A percentile compares a stretch with the other conserved stretches of the same genome.
Conservation (phyloP, 306 rosid genomes). For the Biancaea sappan region DNA sequence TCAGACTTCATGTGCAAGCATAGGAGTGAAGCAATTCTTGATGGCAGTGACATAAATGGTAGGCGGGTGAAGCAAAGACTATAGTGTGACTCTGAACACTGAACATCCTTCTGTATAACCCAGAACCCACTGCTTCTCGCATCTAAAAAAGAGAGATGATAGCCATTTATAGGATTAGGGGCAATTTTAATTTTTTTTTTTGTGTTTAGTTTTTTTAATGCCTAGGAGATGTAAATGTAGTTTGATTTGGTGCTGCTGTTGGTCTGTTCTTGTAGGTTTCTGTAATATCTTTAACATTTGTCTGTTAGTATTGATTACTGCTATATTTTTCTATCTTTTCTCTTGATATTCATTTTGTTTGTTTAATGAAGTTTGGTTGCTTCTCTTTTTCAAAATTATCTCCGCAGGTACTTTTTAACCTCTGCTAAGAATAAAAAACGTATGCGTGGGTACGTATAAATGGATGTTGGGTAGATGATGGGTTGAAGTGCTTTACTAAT, state of each 20-base stretch:
- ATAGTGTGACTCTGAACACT: conserved; percentile 39
- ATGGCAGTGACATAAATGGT: conserved; percentile 72
- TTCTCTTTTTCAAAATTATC: neutral
- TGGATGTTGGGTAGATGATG: neutral
- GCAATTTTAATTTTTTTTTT: conserved; percentile 30
- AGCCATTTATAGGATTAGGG: conserved; percentile 43
- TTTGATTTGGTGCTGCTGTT: conserved; percentile 37
- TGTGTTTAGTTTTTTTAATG: neutral
- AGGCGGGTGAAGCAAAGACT: conserved; percentile 83
- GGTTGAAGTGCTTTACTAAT: neutral
- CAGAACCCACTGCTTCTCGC: conserved; percentile 38
- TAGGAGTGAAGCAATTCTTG: conserved; percentile 64
- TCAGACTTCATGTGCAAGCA: conserved; percentile 53
- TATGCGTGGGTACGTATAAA: neutral
- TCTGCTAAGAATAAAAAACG: neutral
- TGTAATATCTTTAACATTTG: conserved; percentile 35
- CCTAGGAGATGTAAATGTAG: conserved; percentile 55
- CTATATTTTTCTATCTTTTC: conserved; percentile 8
- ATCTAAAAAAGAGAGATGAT: conserved; percentile 32
- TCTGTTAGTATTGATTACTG: conserved; percentile 27
- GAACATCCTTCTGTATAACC: conserved; percentile 31
- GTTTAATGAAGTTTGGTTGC: conserved; percentile 8
- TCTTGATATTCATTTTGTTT: neutral
- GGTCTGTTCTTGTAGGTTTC: conserved; percentile 36
- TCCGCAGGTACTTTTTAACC: neutral